These are phyloP conservation scores for Zea luxurians DNA, from an alignment of 176 grass and related monocot genomes.

Conservation along the genomic window DNA sequence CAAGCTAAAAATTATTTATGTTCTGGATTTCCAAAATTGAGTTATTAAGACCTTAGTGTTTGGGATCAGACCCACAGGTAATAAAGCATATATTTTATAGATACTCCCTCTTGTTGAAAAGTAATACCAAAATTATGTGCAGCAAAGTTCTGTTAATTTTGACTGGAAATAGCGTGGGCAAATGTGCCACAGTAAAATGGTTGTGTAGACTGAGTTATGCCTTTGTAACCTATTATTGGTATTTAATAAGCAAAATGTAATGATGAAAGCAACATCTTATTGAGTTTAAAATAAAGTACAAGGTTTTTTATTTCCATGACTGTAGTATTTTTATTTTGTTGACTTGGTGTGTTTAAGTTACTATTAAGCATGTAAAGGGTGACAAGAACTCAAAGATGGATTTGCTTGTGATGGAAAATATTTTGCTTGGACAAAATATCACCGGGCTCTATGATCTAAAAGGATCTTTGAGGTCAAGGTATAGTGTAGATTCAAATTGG, in stretches of 20 bases:
- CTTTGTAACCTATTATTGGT: conserved; percentile 10
- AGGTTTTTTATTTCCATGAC: not conserved
- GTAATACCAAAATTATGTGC: not conserved
- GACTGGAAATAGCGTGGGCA: not conserved
- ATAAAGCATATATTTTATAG: not conserved
- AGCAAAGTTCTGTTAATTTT: conserved; percentile 2
- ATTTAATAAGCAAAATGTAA: not conserved
- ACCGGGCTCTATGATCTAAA: conserved; percentile 93
- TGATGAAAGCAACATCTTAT: not conserved
- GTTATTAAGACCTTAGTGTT: conserved; percentile 8
- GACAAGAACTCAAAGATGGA: conserved; percentile 95
- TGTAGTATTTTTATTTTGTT: not conserved
- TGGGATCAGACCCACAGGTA: not conserved
- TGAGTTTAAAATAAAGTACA: not conserved
- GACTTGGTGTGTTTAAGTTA: conserved; percentile 58
- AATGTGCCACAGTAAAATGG: not conserved
- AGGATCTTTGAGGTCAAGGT: conserved; percentile 92
- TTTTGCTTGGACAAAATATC: conserved; percentile 87
- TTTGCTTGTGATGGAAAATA: conserved; percentile 98
- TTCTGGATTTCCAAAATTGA: conserved; percentile 5
- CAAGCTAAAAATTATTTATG: not conserved
- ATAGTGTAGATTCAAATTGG: conserved; percentile 84
- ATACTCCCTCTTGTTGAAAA: not conserved
- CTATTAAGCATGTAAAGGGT: conserved; percentile 80
- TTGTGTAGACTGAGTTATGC: not conserved